These are phyloP conservation scores for Cladosporium sp. DNA, from an alignment of 2,329 filamentous ascomycete genomes.

Conservation along the genomic window DNA sequence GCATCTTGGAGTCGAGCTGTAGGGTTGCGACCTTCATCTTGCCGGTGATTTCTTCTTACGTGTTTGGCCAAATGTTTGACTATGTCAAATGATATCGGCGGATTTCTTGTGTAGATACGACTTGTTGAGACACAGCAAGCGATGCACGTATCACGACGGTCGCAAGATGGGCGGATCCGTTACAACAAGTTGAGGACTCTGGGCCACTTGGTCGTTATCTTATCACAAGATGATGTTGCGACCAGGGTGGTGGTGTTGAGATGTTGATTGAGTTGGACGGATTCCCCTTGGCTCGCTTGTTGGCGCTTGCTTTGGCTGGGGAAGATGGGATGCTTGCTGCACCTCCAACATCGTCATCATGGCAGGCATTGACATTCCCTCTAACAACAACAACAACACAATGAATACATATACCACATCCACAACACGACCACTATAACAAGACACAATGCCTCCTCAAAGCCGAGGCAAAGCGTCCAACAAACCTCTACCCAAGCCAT, in stretches of 20 bases:
- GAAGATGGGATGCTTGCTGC: neutral
- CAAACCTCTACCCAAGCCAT: constrained; percentile 36
- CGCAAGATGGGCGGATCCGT: neutral
- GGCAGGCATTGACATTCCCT: neutral
- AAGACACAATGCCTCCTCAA: constrained; percentile 43
- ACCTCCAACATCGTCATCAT: neutral
- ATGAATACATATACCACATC: neutral
- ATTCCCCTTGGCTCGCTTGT: neutral
- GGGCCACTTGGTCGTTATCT: neutral
- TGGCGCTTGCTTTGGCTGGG: constrained; percentile 2
- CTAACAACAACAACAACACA: neutral
- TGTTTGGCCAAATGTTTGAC: neutral
- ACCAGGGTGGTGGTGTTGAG: neutral
- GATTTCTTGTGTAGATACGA: neutral
- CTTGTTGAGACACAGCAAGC: neutral
- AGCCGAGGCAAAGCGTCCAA: constrained; percentile 41
- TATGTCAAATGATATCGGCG: neutral
- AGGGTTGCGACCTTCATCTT: constrained; percentile 68
- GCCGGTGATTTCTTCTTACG: neutral
- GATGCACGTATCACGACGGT: neutral
- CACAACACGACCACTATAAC: neutral
- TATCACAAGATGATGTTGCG: neutral
- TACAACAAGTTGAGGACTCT: neutral
- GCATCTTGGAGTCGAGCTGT: constrained; percentile 72
- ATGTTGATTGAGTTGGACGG: neutral